These are phyloP conservation scores for Carex littledalei DNA, from an alignment of 176 grass and related monocot species.

Conservation along the genomic window DNA sequence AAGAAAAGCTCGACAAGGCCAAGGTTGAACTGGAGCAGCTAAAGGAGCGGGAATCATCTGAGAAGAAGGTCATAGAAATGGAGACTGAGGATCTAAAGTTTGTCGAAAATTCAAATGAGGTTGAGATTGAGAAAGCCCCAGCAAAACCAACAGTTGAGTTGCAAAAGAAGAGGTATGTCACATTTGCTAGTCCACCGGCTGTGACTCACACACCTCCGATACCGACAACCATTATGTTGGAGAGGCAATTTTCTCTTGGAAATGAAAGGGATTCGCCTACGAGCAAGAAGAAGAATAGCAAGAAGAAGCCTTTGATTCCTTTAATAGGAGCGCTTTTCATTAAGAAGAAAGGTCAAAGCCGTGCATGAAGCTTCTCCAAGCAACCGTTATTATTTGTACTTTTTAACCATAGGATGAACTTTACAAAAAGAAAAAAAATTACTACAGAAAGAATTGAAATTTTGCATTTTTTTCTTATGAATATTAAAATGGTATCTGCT, in stretches of 20 bases:
- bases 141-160: constrained; percentile 24
- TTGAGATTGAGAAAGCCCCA: background rate
- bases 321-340: constrained; percentile 58
- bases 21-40: constrained; percentile 57
- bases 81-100: constrained; percentile 63
- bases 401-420: background rate
- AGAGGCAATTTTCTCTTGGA: constrained; percentile 33
- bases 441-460: constrained; percentile 9
- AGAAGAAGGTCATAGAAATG: constrained; percentile 38
- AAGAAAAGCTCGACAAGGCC: constrained; percentile 55
- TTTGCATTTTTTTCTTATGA: background rate
- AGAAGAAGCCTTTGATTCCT: constrained; percentile 75
- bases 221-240: constrained; percentile 13
- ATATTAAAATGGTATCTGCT: background rate
- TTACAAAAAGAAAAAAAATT: background rate
- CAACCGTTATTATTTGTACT: background rate
- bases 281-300: constrained; percentile 42
- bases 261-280: constrained; percentile 14
- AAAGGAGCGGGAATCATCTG: constrained; percentile 25
- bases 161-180: constrained; percentile 90
- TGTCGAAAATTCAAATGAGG: constrained; percentile 27
- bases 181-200: constrained; percentile 62
- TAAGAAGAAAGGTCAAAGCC: constrained; percentile 47
- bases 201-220: background rate
- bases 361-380: background rate